Evolutionary conservation across 2,329 filamentous ascomycete species (phyloP), one percentile per base, ranked within the genome.

Genomic region (Aspergillus caelatus): DNA sequence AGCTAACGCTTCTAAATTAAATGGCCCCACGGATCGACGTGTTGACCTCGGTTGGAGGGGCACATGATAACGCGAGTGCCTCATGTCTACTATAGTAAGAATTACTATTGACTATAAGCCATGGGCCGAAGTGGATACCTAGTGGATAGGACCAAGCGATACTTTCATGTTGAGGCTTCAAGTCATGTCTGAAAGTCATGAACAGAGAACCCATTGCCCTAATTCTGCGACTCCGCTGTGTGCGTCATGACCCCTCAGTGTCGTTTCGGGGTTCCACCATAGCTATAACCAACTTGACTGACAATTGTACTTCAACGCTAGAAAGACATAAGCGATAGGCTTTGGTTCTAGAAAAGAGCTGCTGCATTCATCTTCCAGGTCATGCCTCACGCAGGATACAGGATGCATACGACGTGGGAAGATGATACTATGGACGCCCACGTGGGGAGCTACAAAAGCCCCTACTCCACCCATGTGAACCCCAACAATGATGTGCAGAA

Each of bases 11-110:
- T 53, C n/a, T 32, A 34, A 34, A 32, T 23, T 32, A 11, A 34
- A 39, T n/a, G 30, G 16, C 58, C 58, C 58, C 55, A 50, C 54
- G 36, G 48, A 62, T 58, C 59, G 62, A 56, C 61, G 28, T 26
- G n/a, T 56, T 43, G 57, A 60, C 57, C 61, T 60, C 57, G 54
- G 54, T 52, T 53, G 43, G 57, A 32, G 50, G 14, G 50, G 28
- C 14, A 36, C 28, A 54, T 54, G 50, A 53, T 53, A 53, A 53
- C 50, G 57, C 46, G 32, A 14, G 43, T 58, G 30, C 30, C 57
- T 43, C 6, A 26, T 16, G 16, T 41, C 16, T 41, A 23, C 2
- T 10, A 21, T 2, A 23, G 21, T 45, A 21, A 41, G 23, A 41
- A 10, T 30, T n/a, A 19, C 46, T 50, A 19, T 50, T 19, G 46